Percentiles rank a stretch among this genome's conserved stretches.
Conservation (phyloP, 495 filamentous ascomycete genomes). For the Pseudevernia furfuracea region DNA sequence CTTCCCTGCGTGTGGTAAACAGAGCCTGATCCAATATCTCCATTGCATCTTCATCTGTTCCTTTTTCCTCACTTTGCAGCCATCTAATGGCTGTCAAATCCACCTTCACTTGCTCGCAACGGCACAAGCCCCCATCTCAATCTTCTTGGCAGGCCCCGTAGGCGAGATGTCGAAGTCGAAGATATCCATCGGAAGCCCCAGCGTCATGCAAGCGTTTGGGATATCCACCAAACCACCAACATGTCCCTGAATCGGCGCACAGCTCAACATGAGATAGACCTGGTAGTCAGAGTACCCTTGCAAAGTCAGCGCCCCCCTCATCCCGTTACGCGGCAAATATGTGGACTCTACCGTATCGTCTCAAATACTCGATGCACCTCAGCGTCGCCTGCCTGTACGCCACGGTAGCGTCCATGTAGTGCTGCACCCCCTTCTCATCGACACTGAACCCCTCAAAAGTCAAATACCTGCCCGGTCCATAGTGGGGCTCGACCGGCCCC, state of each 20-base stretch:
- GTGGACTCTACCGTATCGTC: slow-evolving; percentile 55
- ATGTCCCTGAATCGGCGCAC: slow-evolving; percentile 86
- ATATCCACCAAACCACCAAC: slow-evolving; percentile 86
- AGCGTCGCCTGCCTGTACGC: slow-evolving; percentile 84
- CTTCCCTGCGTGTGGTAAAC: no score
- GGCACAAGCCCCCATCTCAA: slow-evolving; percentile 73
- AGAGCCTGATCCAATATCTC: not conserved
- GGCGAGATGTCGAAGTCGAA: slow-evolving; percentile 92
- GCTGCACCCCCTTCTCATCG: slow-evolving; percentile 84
- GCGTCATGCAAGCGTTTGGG: slow-evolving; percentile 76
- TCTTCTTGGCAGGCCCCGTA: slow-evolving; percentile 49
- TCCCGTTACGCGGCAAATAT: slow-evolving; percentile 34
- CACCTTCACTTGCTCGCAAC: slow-evolving; percentile 47
- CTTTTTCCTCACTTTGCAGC: no score
- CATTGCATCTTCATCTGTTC: not conserved
- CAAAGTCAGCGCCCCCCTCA: not conserved
- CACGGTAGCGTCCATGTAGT: slow-evolving; percentile 87
- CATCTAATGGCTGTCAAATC: not conserved
- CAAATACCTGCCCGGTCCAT: slow-evolving; percentile 75
- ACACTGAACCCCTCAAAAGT: slow-evolving; percentile 96
- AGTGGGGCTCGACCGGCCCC: slow-evolving; percentile 86
- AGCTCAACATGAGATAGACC: slow-evolving; percentile 81
- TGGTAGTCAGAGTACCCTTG: slow-evolving; percentile 64
- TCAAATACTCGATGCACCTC: slow-evolving; percentile 77
- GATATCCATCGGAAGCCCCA: slow-evolving; percentile 89